Conservation (phyloP, 2,329 filamentous ascomycete species). For the Aotearoamyces nothofagi region DNA sequence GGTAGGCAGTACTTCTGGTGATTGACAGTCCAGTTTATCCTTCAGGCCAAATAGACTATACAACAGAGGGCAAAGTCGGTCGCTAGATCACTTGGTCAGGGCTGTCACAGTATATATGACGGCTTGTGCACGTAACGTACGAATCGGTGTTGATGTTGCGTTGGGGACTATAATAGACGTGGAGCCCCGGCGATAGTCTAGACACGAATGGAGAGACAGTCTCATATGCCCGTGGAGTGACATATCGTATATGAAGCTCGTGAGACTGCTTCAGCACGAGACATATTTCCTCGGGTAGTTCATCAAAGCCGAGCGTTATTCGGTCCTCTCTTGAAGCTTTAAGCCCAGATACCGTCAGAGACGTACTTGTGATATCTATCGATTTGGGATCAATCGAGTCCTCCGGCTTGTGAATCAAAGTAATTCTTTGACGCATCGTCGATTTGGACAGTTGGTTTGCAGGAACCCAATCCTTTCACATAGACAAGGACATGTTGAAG, state of each 20-base stretch:
- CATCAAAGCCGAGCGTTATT: slow-evolving; percentile 55
- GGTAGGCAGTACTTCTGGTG: slow-evolving; percentile 25
- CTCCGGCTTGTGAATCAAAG: slow-evolving; percentile 57
- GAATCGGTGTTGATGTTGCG: slow-evolving; percentile 3
- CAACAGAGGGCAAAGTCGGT: slow-evolving; percentile 41
- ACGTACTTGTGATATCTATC: slow-evolving; percentile 38
- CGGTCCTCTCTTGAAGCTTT: slow-evolving; percentile 64
- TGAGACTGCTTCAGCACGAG: slow-evolving; percentile 46
- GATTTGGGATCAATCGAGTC: slow-evolving; percentile 47
- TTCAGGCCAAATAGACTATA: slow-evolving; percentile 35
- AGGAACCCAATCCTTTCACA: no score
- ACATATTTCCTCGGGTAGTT: slow-evolving; percentile 56
- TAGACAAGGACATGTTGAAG: no score
- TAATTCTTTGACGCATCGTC: slow-evolving; percentile 62
- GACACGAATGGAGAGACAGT: slow-evolving; percentile 57
- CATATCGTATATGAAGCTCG: slow-evolving; percentile 70
- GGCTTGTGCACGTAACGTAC: background rate
- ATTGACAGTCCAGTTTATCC: slow-evolving; percentile 35
- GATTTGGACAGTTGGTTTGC: slow-evolving; percentile 1
- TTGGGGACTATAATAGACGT: slow-evolving; percentile 59
- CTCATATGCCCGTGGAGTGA: slow-evolving; percentile 39
- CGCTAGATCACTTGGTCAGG: slow-evolving; percentile 17
- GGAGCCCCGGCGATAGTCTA: slow-evolving; percentile 63
- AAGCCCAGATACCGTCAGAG: slow-evolving; percentile 42
- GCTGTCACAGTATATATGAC: slow-evolving; percentile 1